Evolutionary conservation across 306 rosid genomes (phyloP), one percentile per base, ranked within the genome.

Genomic region (Luffa aegyptiaca): DNA sequence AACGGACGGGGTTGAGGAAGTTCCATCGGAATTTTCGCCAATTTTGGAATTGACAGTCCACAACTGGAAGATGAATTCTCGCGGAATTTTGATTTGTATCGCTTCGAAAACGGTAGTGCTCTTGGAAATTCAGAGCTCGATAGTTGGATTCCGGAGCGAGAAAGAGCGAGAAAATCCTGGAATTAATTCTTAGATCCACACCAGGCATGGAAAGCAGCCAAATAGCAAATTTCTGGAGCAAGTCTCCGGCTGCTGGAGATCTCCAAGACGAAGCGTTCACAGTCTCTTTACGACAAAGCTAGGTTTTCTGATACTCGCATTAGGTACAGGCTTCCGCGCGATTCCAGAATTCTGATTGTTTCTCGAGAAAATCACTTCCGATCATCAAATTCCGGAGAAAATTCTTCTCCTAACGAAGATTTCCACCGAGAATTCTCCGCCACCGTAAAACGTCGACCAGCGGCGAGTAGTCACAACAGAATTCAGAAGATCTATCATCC

Each of bases 1-100:
- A 81, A 90, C 5, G 93, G 80, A 77, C 96, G 93, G 13, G 96
- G 86, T 82, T 86, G 97, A 84, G 99, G 87, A 86, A 92, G 93
- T 89, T 95, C 99, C 99, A 95, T 95, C 82, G 82, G 78, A 66
- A 31, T 62, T 10, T 70, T 48, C 42, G 68, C 55, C 70, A 77
- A 85, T 83, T 83, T 87, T 81, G 80, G 86, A 78, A 79, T 62
- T 64, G 10, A 68, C 39, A 56, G 45, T 33, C 31, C 82, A 78
- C 13, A 14, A 36, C 26, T 8, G 20, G 74, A 70, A 64, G 62
- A 51, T 77, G 31, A 85, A 77, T 79, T 87, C 82, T 79, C 79
- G 12, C 80, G 65, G 52, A 82, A 75, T 35, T 75, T 31, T 49
- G 58, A 75, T 49, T 7, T 51, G 18, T 49, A 13, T 33, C 61